Evolutionary conservation across 352 stramenopile species (phyloP), one percentile per base, ranked within the genome.

Genomic region (Pythium vanterpoolii): DNA sequence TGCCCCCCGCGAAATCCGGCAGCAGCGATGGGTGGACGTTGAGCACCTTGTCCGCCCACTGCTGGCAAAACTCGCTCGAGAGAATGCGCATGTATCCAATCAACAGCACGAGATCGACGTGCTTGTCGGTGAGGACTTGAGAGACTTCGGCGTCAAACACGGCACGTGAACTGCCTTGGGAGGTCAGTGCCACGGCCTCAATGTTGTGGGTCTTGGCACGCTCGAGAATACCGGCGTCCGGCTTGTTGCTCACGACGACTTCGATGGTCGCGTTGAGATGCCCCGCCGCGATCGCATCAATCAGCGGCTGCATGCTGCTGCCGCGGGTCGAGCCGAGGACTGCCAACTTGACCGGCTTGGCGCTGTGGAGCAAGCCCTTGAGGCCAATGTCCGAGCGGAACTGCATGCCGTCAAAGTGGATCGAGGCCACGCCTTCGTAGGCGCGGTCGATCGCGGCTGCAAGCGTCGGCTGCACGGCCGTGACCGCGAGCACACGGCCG

Each of bases 81-180:
- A 99, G 68, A 68, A 99, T 99, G 45, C 96, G 89, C 97, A 99
- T 99, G 90, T 99, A 99, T 43, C 98, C 98, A 51, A 99, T 97
- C 38, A 98, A 83, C 26, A 99, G 79, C 40, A 99, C 91, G 24
- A 99, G 77, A 52, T 99, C 96, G 4, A 98, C 94, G 46, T 94
- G 95, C 68, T 97, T 96, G 54, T 74, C 80, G 51, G 93, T 76
- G 48, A 99, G 73, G 39, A 91, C 80, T 23, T 91, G 76, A 13
- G 91, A 98, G 24, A 99, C 96, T 56, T 99, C 85, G 14, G 86
- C 87, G 72, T 99, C 97, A 66, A 98, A 99, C 56, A 91, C 89
- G 26, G 95, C 90, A 57, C 97, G 84, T 9, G 76, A 88, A 56
- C 98, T 83, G 55, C 86, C 83, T 66, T 84, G 87, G 34, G 78